Base-by-base conservation (phyloP, 1,284 basidiomycete genomes). In the Phylloporus sp. region DNA sequence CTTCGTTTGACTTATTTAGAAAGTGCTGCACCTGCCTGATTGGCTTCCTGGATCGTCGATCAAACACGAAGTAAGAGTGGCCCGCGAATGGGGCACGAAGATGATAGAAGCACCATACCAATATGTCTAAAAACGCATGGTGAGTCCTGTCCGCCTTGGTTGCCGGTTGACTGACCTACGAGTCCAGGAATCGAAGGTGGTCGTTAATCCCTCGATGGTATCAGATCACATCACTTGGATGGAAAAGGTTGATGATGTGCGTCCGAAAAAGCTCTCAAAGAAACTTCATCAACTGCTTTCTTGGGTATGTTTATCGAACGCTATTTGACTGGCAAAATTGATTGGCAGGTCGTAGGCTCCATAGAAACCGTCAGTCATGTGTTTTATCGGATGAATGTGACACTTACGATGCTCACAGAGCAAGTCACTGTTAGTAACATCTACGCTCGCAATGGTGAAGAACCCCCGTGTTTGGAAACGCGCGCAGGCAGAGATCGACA, bases 401-500 rank as follows among this genome's bases (percentile, higher is more conserved):
- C 8, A 32, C 67, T 73, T 11, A 75, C 12, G 3, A 6, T 20
- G 1, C 5, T 15, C 10, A 52, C 58, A 76, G 73, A 69, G 75
- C 11, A 70, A 56, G 1, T 68, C 71, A 3, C 2, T 25, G 2
- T 17, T 76, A 2, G 10, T 55, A 17, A 68, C 74, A 14, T 82
- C 82, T 59, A 71, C 80, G 6, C 74, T 82, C n/a, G 78, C 77
- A 1, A 83, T 84, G 82, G 73, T 77, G 1, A 64, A 78, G 52
- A 70, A 81, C 27, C 80, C 82, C 4, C 74, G 72, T 1, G 70
- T 78, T 6, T 78, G 78, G 68, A 72, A n/a, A n/a, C n/a, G n/a
- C n/a, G n/a, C n/a, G n/a, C n/a, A n/a, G n/a, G n/a, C n/a, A n/a
- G n/a, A n/a, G 71, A 59, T 86, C 10, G 83, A 85, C 43, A 61